Conservation (phyloP, 2,329 filamentous ascomycete genomes). For the Ophiosphaerella herpotricha region DNA sequence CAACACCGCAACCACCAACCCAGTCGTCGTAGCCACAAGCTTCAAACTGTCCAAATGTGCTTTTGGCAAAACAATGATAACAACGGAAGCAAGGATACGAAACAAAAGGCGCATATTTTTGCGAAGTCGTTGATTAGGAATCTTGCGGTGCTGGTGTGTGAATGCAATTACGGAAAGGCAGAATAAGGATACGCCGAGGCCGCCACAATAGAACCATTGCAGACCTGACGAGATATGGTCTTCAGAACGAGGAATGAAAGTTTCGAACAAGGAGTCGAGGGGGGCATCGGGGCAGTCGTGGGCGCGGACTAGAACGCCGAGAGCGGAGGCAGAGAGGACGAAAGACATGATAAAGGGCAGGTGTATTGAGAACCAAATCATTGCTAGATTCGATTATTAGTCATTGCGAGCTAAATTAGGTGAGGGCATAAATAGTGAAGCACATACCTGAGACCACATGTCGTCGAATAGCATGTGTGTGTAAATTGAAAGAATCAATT, state of each 20-base stretch:
- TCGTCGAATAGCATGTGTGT: conserved; percentile 65
- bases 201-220: conserved; percentile 68
- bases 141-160: conserved; percentile 61
- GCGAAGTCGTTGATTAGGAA: conserved; percentile 54
- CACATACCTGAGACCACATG: conserved; percentile 50
- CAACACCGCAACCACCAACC: conserved; percentile 42
- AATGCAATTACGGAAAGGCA: conserved; percentile 61
- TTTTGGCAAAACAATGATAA: conserved; percentile 61
- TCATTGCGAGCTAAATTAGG: not conserved
- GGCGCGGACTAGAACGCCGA: conserved; percentile 64
- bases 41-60: conserved; percentile 48
- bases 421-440: not conserved
- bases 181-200: conserved; percentile 60
- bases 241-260: conserved; percentile 57
- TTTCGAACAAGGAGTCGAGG: conserved; percentile 54
- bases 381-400: conserved; percentile 42
- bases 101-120: conserved; percentile 59
- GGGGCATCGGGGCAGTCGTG: conserved; percentile 59
- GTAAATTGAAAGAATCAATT: conserved; percentile 62
- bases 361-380: conserved; percentile 62
- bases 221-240: conserved; percentile 58
- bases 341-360: conserved; percentile 68
- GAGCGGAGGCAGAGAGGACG: conserved; percentile 62
- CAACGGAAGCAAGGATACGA: conserved; percentile 55
- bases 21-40: conserved; percentile 47